Evolutionary conservation across 1,284 basidiomycete species (phyloP).

Genomic region (Pascua guehoae): DNA sequence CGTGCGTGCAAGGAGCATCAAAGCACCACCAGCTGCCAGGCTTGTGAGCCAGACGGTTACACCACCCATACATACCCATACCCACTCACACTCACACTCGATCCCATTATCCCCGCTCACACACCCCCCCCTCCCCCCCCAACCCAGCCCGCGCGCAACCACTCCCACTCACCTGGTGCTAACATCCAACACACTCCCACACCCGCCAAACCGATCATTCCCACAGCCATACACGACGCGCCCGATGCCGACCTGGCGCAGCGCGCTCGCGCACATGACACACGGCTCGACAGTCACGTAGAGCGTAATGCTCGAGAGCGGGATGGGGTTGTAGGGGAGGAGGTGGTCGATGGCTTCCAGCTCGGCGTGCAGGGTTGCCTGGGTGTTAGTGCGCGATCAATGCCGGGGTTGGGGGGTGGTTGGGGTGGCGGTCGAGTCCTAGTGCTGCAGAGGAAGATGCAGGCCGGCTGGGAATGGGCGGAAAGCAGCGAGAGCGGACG

Average conservation of each 20-base stretch:
- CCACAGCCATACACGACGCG: conserved; percentile 90
- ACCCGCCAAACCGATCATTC: conserved; percentile 96
- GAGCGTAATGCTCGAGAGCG: conserved; percentile 74
- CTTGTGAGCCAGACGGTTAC: too few species aligned
- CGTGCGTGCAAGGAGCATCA: too few species aligned
- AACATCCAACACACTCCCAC: conserved; percentile 88
- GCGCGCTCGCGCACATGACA: conserved; percentile 96
- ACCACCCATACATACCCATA: too few species aligned
- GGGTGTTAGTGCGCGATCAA: conserved; percentile 1
- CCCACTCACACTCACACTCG: too few species aligned
- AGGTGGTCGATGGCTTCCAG: conserved; percentile 94
- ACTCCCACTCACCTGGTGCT: conserved; percentile 67
- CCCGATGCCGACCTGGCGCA: conserved; percentile 87
- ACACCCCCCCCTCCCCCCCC: too few species aligned
- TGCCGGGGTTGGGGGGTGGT: too few species aligned
- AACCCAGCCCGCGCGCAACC: too few species aligned
- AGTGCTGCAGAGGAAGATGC: background rate
- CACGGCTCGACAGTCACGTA: conserved; percentile 99
- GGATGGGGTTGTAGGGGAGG: conserved; percentile 59
- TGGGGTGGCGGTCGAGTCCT: background rate
- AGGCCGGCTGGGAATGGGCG: too few species aligned
- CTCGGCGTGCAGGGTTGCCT: conserved; percentile 97
- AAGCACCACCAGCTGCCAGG: too few species aligned
- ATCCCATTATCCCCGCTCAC: too few species aligned
- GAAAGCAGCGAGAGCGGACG: background rate